These are phyloP conservation scores for Hansfordia pulvinata DNA, from an alignment of 2,329 filamentous ascomycete genomes.

Conservation along the genomic window DNA sequence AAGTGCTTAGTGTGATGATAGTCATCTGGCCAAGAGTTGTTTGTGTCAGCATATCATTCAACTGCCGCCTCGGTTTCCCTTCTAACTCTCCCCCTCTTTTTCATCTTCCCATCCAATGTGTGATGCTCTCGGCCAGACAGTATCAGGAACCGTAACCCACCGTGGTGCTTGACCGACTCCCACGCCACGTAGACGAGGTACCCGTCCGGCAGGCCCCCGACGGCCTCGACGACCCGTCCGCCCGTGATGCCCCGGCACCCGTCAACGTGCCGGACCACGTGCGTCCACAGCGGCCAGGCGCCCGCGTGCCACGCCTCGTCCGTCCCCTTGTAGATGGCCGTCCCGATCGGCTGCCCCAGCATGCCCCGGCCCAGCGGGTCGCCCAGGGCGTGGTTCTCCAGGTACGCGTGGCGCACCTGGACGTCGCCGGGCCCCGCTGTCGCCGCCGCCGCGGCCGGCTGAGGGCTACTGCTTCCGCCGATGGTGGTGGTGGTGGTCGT, in stretches of 20 bases:
- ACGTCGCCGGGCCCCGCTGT: background rate
- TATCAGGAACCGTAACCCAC: too few relatives aligned
- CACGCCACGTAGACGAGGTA: conserved; percentile 21
- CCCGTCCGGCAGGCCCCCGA: conserved; percentile 12
- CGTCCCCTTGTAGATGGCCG: conserved; percentile 16
- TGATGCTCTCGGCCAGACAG: too few relatives aligned
- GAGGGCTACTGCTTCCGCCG: too few relatives aligned
- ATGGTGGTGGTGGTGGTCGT: conserved; percentile 11
- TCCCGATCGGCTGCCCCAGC: conserved; percentile 14
- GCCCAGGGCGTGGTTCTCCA: conserved; percentile 12
- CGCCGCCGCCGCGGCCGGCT: conserved; percentile 3
- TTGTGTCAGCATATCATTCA: too few relatives aligned
- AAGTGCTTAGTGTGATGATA: conserved; percentile 21
- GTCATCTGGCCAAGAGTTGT: too few relatives aligned
- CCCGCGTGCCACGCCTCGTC: conserved; percentile 5
- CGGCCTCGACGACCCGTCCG: conserved; percentile 16
- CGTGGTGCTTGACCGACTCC: conserved; percentile 18
- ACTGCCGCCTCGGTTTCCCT: too few relatives aligned
- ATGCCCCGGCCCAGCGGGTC: conserved; percentile 7
- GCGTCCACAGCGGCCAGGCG: conserved; percentile 9
- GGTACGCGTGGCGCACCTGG: conserved; percentile 9
- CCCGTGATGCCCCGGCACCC: conserved; percentile 19
- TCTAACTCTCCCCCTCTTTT: too few relatives aligned
- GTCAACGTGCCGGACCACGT: conserved; percentile 8
- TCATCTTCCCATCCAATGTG: too few relatives aligned